These are phyloP conservation scores for Neurospora sp. DNA, from an alignment of 2,329 filamentous ascomycete genomes.

Conservation along the genomic window DNA sequence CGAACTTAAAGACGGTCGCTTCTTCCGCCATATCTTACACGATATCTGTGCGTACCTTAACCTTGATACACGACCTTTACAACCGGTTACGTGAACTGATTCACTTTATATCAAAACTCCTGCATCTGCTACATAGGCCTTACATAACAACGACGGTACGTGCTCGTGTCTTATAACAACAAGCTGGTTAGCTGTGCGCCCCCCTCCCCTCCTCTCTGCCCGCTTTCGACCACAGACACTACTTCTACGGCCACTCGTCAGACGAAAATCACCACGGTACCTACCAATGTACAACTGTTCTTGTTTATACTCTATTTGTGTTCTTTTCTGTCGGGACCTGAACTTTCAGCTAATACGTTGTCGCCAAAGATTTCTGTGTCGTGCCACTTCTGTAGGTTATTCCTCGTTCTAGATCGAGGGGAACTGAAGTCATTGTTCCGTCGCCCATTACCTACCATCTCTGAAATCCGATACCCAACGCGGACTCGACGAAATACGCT, in stretches of 20 bases:
- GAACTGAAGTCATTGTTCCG: background rate
- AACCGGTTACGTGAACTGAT: background rate
- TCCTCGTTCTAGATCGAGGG: background rate
- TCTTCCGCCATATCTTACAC: background rate
- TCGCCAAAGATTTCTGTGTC: background rate
- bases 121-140: background rate
- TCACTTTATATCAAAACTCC: background rate
- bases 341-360: background rate
- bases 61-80: background rate
- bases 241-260: background rate
- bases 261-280: background rate
- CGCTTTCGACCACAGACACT: background rate
- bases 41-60: background rate
- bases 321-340: background rate
- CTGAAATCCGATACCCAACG: background rate
- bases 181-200: background rate
- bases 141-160: background rate
- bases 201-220: background rate
- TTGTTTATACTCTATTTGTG: background rate
- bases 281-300: background rate
- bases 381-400: background rate
- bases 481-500: background rate
- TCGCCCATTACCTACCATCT: background rate
- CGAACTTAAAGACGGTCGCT: background rate
- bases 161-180: background rate